Conservation (phyloP, 768 basidiomycete species). For the Serendipita sp. region DNA sequence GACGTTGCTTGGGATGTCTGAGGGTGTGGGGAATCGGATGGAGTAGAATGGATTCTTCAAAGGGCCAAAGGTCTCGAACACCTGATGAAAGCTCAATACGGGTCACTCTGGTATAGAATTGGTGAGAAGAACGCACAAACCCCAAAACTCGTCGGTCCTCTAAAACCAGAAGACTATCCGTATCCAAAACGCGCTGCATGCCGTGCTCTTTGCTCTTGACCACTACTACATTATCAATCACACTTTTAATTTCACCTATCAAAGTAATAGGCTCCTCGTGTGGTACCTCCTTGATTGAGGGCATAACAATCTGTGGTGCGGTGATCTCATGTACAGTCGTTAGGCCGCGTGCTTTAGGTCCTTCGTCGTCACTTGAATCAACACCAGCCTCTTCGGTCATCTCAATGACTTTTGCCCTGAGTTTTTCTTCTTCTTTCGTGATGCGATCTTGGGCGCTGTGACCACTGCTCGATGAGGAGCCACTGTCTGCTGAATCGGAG, state of each 20-base stretch:
- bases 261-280: constrained; percentile 50
- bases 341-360: constrained; percentile 2
- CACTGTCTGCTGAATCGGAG: not conserved
- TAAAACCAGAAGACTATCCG: constrained; percentile 81
- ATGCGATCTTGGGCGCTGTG: not conserved
- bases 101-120: not conserved
- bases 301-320: constrained; percentile 23
- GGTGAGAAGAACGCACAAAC: constrained; percentile 40
- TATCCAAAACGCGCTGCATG: constrained; percentile 58
- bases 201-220: constrained; percentile 45
- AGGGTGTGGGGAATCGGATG: constrained; percentile 55
- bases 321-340: constrained; percentile 27
- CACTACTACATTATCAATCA: constrained; percentile 58
- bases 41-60: constrained; percentile 82
- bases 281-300: constrained; percentile 47
- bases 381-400: not conserved
- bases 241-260: constrained; percentile 63
- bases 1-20: constrained; percentile 42
- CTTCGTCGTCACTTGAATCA: constrained; percentile 5
- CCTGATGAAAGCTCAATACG: constrained; percentile 25
- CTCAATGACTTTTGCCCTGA: not conserved
- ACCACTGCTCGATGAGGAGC: not conserved
- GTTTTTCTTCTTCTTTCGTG: not conserved
- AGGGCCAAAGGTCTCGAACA: constrained; percentile 93
- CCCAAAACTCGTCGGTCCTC: constrained; percentile 82